These are phyloP conservation scores for Capsella rubella DNA, from an alignment of 441 rosid genomes.

Conservation along the genomic window DNA sequence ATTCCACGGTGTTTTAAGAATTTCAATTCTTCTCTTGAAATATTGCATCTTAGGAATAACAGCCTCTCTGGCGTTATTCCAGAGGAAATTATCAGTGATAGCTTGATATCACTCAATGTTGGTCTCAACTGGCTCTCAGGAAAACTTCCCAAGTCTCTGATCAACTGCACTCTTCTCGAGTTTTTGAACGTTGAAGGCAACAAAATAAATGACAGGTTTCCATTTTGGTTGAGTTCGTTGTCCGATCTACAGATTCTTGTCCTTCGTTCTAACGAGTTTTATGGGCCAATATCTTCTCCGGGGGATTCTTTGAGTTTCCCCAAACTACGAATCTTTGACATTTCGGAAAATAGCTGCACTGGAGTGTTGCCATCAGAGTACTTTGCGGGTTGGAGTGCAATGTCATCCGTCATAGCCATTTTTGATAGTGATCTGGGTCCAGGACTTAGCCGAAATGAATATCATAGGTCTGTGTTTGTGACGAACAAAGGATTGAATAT, in stretches of 20 bases:
- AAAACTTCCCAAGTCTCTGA: slow-evolving; percentile 21
- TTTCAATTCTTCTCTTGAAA: background rate
- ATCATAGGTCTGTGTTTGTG: background rate
- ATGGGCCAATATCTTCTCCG: slow-evolving; percentile 12
- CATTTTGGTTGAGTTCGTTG: slow-evolving; percentile 38
- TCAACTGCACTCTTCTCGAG: slow-evolving; percentile 20
- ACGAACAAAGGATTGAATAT: background rate
- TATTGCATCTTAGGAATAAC: slow-evolving; percentile 32
- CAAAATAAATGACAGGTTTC: background rate
- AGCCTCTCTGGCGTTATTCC: background rate
- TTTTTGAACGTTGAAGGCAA: slow-evolving; percentile 38
- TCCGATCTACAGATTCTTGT: slow-evolving; percentile 28
- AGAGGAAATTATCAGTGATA: background rate
- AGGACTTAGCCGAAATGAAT: background rate
- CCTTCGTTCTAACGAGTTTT: slow-evolving; percentile 27
- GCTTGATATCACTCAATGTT: slow-evolving; percentile 16
- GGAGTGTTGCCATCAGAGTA: slow-evolving; percentile 22
- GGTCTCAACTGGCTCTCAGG: background rate
- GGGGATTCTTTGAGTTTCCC: background rate
- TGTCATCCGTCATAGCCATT: background rate
- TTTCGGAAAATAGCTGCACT: slow-evolving; percentile 18
- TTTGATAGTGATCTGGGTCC: background rate
- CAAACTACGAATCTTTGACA: slow-evolving; percentile 31
- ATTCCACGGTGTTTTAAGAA: slow-evolving; percentile 31
- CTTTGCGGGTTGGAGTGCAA: slow-evolving; percentile 41